Conservation (phyloP, 2,329 filamentous ascomycete genomes). For the Trichocomaceae sp. region DNA sequence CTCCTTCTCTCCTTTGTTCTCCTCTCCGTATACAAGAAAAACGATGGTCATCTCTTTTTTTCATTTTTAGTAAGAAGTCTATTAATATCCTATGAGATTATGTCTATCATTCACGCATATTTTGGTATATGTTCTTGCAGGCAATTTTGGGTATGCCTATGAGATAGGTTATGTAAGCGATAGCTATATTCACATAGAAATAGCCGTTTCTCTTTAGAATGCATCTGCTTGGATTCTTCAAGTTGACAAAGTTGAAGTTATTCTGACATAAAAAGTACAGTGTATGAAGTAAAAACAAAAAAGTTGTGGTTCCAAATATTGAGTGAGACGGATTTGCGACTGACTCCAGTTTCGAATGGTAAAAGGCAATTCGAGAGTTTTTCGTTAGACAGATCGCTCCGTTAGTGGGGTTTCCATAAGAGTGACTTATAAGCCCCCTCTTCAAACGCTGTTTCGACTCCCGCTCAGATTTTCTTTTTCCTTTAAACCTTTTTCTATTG, state of each 20-base stretch:
- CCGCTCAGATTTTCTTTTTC: not conserved
- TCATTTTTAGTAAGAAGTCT: not conserved
- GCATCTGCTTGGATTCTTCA: not conserved
- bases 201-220: too few species aligned
- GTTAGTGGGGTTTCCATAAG: slow-evolving; percentile 8
- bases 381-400: slow-evolving; percentile 4
- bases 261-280: too few species aligned
- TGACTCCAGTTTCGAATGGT: slow-evolving; percentile 6
- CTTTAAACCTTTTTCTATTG: too few species aligned
- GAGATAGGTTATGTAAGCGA: too few species aligned
- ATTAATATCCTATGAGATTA: not conserved
- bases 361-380: slow-evolving; percentile 12
- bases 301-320: too few species aligned
- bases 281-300: too few species aligned
- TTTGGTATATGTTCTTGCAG: too few species aligned
- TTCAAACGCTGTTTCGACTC: not conserved
- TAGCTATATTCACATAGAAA: too few species aligned
- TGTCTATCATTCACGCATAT: too few species aligned
- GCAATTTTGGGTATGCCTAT: slow-evolving; percentile 1
- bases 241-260: too few species aligned
- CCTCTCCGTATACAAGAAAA: not conserved
- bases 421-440: slow-evolving; percentile 15
- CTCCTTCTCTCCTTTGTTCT: not conserved
- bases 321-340: not conserved
- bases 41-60: not conserved